Conservation (phyloP, 495 filamentous ascomycete species). For the Penicillium nucicola region DNA sequence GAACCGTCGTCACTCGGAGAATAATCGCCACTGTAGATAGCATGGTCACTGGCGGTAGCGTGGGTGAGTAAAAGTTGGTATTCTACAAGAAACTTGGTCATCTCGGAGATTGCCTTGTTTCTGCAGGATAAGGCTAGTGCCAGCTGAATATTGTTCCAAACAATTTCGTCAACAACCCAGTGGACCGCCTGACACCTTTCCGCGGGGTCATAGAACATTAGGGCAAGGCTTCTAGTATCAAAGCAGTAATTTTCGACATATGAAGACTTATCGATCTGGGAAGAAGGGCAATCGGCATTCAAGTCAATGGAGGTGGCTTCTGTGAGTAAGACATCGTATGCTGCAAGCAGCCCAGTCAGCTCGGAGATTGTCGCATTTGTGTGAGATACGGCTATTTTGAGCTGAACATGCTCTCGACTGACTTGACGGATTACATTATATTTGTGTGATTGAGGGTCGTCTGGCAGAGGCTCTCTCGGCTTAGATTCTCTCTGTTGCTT, state of each 20-base stretch:
- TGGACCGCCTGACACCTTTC: too few species aligned
- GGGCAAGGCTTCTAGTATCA: too few species aligned
- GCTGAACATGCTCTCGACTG: neutral
- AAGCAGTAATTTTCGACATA: too few species aligned
- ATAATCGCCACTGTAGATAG: too few species aligned
- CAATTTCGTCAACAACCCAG: neutral
- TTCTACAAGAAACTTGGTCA: slow-evolving; percentile 11
- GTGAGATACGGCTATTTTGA: slow-evolving; percentile 6
- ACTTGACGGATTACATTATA: neutral
- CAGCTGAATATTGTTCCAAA: slow-evolving; percentile 2
- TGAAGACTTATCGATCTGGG: too few species aligned
- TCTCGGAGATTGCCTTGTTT: neutral
- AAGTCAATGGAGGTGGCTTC: neutral
- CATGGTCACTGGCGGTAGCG: neutral
- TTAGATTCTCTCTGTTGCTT: too few species aligned
- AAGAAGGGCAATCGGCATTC: too few species aligned
- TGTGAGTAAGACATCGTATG: slow-evolving; percentile 2
- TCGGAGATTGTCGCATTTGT: slow-evolving; percentile 1
- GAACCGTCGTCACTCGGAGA: too few species aligned
- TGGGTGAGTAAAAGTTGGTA: neutral
- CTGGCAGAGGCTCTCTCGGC: too few species aligned
- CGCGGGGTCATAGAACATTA: too few species aligned
- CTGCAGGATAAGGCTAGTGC: slow-evolving; percentile 5
- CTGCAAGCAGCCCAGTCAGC: slow-evolving; percentile 10
- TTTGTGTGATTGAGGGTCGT: too few species aligned